Percentiles rank a stretch among this genome's conserved stretches.
Conservation (phyloP, 495 filamentous ascomycete species). For the Penicillium flavigenum region DNA sequence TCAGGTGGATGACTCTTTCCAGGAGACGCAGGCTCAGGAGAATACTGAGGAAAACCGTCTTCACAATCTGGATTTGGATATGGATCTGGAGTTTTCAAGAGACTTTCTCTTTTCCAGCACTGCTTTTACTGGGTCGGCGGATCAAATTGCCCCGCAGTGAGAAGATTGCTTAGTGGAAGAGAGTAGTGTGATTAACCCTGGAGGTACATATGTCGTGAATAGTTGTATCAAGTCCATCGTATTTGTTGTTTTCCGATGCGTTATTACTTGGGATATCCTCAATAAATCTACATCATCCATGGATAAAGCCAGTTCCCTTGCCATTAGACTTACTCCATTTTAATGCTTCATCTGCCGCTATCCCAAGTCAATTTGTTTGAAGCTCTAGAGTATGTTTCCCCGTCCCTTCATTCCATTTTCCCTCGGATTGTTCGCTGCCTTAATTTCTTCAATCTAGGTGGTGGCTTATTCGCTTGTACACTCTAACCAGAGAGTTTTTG, state of each 20-base stretch:
- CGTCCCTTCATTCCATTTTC: neutral
- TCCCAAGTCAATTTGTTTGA: neutral
- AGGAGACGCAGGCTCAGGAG: conserved; percentile 8
- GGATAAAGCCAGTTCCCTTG: no score
- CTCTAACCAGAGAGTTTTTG: neutral
- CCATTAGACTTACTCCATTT: neutral
- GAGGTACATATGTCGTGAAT: neutral
- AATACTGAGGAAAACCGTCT: conserved; percentile 27
- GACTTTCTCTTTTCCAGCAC: conserved; percentile 41
- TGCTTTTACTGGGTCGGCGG: conserved; percentile 31
- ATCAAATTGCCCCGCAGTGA: conserved; percentile 11
- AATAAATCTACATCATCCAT: no score
- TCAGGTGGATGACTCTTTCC: conserved; percentile 9
- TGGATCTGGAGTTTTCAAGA: conserved; percentile 43
- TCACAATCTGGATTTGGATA: conserved; percentile 34
- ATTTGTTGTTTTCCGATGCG: neutral
- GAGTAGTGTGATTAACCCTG: neutral
- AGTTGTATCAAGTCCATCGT: neutral
- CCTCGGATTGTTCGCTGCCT: neutral
- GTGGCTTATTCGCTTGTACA: neutral
- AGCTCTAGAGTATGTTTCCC: neutral
- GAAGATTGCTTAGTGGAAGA: neutral
- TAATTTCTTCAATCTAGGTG: neutral
- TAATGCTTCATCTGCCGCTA: neutral
- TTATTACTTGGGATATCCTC: no score